A percentile compares a stretch with the other conserved stretches of the same genome.
phyloP scores from a whole-genome alignment of 768 basidiomycete species.

The Tylopilus cervinicoccineus region DNA sequence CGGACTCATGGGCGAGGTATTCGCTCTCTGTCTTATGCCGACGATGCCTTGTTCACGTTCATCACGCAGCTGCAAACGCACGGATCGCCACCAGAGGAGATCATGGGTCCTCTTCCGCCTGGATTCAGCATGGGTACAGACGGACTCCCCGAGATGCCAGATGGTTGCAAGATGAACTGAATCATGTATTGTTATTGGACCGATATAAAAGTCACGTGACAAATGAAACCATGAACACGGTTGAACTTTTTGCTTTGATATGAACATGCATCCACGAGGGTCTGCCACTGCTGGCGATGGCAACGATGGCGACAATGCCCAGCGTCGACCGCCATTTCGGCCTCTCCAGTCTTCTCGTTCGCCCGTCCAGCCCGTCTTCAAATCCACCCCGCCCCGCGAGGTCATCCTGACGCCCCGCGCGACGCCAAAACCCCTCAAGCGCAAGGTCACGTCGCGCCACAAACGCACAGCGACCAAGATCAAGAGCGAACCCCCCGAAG shows the following conservation, averaged over 20 bases:
- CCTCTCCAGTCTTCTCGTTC: slow-evolving; percentile 14
- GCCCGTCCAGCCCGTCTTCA: slow-evolving; percentile 45
- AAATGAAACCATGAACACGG: slow-evolving; percentile 6
- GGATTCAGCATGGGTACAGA: slow-evolving; percentile 57
- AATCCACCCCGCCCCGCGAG: slow-evolving; percentile 70
- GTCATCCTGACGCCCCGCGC: slow-evolving; percentile 41
- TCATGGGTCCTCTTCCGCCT: slow-evolving; percentile 81
- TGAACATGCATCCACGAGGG: slow-evolving; percentile 16
- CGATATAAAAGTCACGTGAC: slow-evolving; percentile 9
- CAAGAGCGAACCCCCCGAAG: slow-evolving; percentile 65
- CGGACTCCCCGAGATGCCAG: slow-evolving; percentile 47
- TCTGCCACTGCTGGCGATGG: slow-evolving; percentile 6
- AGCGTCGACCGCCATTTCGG: slow-evolving; percentile 18
- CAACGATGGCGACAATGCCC: background rate
- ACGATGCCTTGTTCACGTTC: background rate
- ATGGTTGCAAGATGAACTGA: slow-evolving; percentile 13
- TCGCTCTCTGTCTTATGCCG: background rate
- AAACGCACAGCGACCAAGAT: slow-evolving; percentile 25
- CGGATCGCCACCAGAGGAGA: slow-evolving; percentile 73
- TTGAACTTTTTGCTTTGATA: slow-evolving; percentile 10
- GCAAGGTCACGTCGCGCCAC: slow-evolving; percentile 26
- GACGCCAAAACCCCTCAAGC: slow-evolving; percentile 37
- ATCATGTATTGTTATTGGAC: too few relatives aligned
- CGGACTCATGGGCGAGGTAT: slow-evolving; percentile 73
- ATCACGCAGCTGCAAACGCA: slow-evolving; percentile 52